Evolutionary conservation across 192 early-diverging fungal species (phyloP), one percentile per base, ranked within the genome.

Genomic region (Coemansia sp.): DNA sequence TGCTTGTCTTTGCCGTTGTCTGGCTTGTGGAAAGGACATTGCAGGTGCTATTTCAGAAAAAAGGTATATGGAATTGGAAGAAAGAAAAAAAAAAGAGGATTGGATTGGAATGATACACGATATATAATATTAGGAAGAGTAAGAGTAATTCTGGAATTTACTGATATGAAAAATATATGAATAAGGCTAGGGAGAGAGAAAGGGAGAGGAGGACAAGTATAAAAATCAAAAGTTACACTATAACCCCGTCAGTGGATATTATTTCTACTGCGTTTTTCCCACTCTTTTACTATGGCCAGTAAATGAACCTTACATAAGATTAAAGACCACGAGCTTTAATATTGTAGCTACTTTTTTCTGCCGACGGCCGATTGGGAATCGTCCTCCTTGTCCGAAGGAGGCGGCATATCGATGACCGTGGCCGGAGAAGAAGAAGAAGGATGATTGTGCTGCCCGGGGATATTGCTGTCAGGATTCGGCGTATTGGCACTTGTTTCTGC

Each of bases 11-110:
- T 52, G 49, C 5, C 63, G 63, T 19, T 65, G 63, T 65, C 63
- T 65, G 18, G 48, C 32, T 54, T 65, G 63, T 45, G 49, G 56
- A 58, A 58, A 9, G 39, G 68, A 69, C 68, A 69, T 69, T 58
- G 5, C 58, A 18, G 13, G 32, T 40, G 15, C 45, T 46, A 46
- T 2, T 52, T 12, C 41, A 11, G 2, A 52, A 22, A 22, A 22
- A 19, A 52, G 26, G 19, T 6, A 5, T 18, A 22, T 52, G 49
- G 7, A 22, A 52, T 8, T 5, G 8, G 3, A 22, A 52, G 26
- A 19, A 22, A n/a, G n/a, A n/a, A n/a, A n/a, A n/a, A 42, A 8
- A 42, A 42, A 42, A 42, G 41, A 52, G 3, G 26, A 21, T 6
- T 52, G 18, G 21, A 22, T n/a, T n/a, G n/a, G n/a, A n/a, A n/a